Evolutionary conservation across 495 filamentous ascomycete species (phyloP).

Genomic region (Cryomyces antarcticus): DNA sequence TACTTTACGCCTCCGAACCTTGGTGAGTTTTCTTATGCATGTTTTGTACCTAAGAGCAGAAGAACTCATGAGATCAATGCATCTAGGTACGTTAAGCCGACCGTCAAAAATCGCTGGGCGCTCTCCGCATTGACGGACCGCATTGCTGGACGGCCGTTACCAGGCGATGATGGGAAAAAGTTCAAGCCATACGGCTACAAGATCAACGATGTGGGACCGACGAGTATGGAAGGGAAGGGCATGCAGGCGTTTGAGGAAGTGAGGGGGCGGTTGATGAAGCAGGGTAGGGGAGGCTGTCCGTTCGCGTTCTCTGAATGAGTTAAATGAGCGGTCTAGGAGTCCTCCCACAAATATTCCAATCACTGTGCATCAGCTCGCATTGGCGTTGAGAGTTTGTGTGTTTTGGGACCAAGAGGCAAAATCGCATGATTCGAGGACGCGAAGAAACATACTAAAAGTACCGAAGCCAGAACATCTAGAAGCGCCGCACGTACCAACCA

Average conservation of each 20-base stretch:
- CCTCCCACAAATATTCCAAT: too few relatives aligned
- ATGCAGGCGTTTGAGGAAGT: slow-evolving; percentile 23
- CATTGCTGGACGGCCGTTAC: slow-evolving; percentile 42
- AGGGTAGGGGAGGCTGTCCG: slow-evolving; percentile 31
- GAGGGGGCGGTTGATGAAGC: slow-evolving; percentile 18
- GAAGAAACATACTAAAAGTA: too few relatives aligned
- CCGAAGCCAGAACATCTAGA: too few relatives aligned
- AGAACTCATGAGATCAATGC: not conserved
- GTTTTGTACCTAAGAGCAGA: not conserved
- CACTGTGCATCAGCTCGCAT: too few relatives aligned
- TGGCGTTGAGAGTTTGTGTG: too few relatives aligned
- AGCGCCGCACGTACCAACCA: too few relatives aligned
- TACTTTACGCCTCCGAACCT: slow-evolving; percentile 23
- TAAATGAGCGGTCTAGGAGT: not conserved
- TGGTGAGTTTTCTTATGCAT: slow-evolving; percentile 3
- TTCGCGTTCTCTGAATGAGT: slow-evolving; percentile 16
- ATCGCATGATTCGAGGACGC: too few relatives aligned
- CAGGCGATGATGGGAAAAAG: slow-evolving; percentile 28
- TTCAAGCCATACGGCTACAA: slow-evolving; percentile 38
- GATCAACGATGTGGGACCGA: slow-evolving; percentile 37
- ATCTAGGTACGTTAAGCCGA: not conserved
- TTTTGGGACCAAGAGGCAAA: too few relatives aligned
- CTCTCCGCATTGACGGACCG: slow-evolving; percentile 18
- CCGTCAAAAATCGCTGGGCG: not conserved
- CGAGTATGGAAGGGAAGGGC: slow-evolving; percentile 29